These are phyloP conservation scores for Mallotus nudiflorus DNA, from an alignment of 345 rosid genomes.

Conservation along the genomic window DNA sequence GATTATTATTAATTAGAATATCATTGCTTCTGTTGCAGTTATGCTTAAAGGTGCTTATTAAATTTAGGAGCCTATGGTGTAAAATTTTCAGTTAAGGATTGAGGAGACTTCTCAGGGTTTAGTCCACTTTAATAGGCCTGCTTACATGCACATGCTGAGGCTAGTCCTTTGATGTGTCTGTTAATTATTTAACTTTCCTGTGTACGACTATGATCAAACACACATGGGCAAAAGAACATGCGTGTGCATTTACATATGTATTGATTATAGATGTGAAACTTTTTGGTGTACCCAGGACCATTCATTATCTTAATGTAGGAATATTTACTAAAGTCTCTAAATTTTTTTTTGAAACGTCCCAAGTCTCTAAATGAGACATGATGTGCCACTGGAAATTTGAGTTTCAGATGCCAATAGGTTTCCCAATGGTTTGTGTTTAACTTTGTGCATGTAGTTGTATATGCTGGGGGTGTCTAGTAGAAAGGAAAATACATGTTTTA, in stretches of 20 bases:
- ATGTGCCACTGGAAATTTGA: neutral
- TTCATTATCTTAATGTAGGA: neutral
- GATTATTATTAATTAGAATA: neutral
- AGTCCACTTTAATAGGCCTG: too few relatives aligned
- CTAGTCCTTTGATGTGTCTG: too few relatives aligned
- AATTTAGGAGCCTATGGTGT: neutral
- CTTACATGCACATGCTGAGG: too few relatives aligned
- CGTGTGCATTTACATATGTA: neutral
- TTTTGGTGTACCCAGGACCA: neutral
- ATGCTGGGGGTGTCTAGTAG: neutral
- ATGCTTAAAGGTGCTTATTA: neutral
- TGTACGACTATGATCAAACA: neutral
- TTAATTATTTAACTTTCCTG: too few relatives aligned
- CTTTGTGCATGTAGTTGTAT: neutral
- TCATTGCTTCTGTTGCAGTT: neutral
- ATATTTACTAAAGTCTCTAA: neutral
- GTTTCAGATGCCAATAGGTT: neutral
- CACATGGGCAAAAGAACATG: neutral
- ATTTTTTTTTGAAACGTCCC: too few relatives aligned
- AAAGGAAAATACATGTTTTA: neutral
- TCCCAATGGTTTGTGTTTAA: neutral
- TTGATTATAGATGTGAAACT: neutral
- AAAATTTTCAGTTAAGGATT: too few relatives aligned
- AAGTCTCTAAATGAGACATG: too few relatives aligned
- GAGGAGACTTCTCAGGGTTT: neutral